phyloP scores from a whole-genome alignment of 345 rosid genomes.

The Hevea brasiliensis region DNA sequence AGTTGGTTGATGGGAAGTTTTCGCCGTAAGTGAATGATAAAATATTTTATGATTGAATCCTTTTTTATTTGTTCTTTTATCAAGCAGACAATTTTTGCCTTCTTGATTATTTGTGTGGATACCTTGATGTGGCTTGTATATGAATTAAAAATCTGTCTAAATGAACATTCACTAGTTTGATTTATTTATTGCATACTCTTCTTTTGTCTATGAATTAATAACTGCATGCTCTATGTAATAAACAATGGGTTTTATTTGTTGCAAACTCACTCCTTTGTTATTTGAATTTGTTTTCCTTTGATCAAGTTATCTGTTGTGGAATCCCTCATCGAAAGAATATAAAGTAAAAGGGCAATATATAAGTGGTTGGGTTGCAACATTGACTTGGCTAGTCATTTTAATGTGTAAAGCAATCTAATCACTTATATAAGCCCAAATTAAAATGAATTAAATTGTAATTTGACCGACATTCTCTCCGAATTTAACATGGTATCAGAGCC shows the following conservation, averaged over 20 bases:
- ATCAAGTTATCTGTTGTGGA: too few relatives aligned
- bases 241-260: not conserved
- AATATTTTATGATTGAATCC: not conserved
- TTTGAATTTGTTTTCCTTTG: not conserved
- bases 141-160: not conserved
- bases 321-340: too few relatives aligned
- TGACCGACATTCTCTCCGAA: too few relatives aligned
- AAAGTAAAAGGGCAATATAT: too few relatives aligned
- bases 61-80: slow-evolving; percentile 19
- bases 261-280: not conserved
- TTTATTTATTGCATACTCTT: not conserved
- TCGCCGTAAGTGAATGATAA: slow-evolving; percentile 72
- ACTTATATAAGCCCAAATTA: too few relatives aligned
- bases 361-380: too few relatives aligned
- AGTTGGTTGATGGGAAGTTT: slow-evolving; percentile 98
- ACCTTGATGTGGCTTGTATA: not conserved
- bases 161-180: not conserved
- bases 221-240: not conserved
- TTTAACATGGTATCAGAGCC: too few relatives aligned
- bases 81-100: not conserved
- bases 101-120: slow-evolving; percentile 11
- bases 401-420: too few relatives aligned
- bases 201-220: not conserved
- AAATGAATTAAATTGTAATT: too few relatives aligned
- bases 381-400: too few relatives aligned